Percentiles rank a stretch among this genome's conserved stretches.
These are phyloP conservation scores for Gillenia trifoliata DNA, from an alignment of 306 rosid species.

Conservation along the genomic window DNA sequence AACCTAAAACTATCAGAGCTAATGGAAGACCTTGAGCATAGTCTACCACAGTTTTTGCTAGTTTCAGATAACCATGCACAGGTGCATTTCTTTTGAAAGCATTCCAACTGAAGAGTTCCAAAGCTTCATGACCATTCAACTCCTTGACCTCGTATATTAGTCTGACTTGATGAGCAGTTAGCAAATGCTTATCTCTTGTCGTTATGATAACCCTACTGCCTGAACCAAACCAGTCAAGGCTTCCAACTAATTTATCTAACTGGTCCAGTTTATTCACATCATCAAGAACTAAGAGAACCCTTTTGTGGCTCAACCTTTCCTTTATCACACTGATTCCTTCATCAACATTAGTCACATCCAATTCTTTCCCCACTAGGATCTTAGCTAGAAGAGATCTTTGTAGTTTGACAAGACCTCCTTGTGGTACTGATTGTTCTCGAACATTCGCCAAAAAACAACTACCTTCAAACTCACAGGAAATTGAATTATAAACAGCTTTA, in stretches of 20 bases:
- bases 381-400: not conserved
- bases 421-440: not conserved
- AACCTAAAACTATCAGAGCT: conserved; percentile 35
- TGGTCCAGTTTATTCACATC: not conserved
- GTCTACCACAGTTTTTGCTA: not conserved
- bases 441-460: not conserved
- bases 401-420: not conserved
- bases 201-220: conserved; percentile 14
- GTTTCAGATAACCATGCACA: not conserved
- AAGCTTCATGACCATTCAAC: not conserved
- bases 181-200: not conserved
- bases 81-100: not conserved
- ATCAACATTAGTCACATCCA: not conserved
- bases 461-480: not conserved
- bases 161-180: not conserved
- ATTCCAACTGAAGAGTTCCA: not conserved
- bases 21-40: conserved; percentile 19
- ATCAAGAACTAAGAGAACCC: conserved; percentile 1
- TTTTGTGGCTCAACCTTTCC: not conserved
- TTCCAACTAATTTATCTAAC: not conserved
- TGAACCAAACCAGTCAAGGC: not conserved
- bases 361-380: not conserved
- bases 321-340: not conserved
- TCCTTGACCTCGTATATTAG: not conserved
- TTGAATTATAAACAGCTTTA: not conserved